These are phyloP conservation scores for Diospyros lotus DNA, from an alignment of 148 eudicot genomes.

Conservation along the genomic window DNA sequence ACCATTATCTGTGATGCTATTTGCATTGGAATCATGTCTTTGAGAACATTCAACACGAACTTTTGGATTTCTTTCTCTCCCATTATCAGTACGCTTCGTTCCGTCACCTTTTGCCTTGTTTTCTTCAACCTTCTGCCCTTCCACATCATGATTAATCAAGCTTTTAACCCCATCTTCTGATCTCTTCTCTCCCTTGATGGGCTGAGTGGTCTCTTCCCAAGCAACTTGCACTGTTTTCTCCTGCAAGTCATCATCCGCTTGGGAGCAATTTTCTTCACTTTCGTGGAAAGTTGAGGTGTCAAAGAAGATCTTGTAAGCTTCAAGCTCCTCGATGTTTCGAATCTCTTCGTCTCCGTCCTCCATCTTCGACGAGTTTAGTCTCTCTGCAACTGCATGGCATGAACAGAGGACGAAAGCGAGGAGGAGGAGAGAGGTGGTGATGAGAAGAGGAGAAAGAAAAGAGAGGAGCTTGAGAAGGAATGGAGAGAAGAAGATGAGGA, in stretches of 20 bases:
- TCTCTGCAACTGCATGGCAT: slow-evolving; percentile 20
- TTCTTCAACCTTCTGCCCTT: slow-evolving; percentile 31
- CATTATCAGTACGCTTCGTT: not conserved
- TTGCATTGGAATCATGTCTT: not conserved
- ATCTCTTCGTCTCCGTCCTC: slow-evolving; percentile 23
- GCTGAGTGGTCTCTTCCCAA: slow-evolving; percentile 9
- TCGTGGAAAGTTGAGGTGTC: slow-evolving; percentile 28
- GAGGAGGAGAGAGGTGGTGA: slow-evolving; percentile 43
- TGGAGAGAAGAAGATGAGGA: slow-evolving; percentile 70
- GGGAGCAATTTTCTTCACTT: not conserved
- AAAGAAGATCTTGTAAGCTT: slow-evolving; percentile 54
- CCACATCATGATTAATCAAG: slow-evolving; percentile 14
- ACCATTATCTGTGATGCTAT: not conserved
- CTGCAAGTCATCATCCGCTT: not conserved
- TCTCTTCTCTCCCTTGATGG: slow-evolving; percentile 15
- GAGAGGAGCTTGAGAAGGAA: slow-evolving; percentile 49
- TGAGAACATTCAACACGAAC: not conserved
- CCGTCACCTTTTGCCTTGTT: slow-evolving; percentile 22
- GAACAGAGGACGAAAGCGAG: slow-evolving; percentile 18
- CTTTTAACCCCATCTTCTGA: slow-evolving; percentile 27
- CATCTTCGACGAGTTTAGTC: slow-evolving; percentile 4
- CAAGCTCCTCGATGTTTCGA: slow-evolving; percentile 36
- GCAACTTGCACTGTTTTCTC: slow-evolving; percentile 12
- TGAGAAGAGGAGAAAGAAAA: slow-evolving; percentile 56
- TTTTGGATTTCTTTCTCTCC: not conserved